phyloP scores from a whole-genome alignment of 192 early-diverging fungal genomes.

The Helicostylum pulchrum region DNA sequence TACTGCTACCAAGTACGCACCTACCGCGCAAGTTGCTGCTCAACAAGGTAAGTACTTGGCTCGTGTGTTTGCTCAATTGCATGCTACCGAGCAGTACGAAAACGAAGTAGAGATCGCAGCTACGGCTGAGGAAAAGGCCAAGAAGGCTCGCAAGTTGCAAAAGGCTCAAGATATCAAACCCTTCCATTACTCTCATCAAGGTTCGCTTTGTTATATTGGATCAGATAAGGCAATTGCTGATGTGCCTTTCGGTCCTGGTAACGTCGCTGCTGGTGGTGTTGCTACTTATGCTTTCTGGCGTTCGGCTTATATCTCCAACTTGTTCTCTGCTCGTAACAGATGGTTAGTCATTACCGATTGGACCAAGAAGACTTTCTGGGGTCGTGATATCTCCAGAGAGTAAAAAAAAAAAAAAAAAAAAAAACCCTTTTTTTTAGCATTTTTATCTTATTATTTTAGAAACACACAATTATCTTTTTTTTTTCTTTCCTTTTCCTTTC shows the following conservation, averaged over 20 bases:
- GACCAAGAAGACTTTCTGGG: conserved; percentile 87
- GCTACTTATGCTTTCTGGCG: conserved; percentile 78
- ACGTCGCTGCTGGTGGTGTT: conserved; percentile 62
- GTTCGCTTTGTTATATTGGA: conserved; percentile 89
- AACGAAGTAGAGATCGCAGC: conserved; percentile 13
- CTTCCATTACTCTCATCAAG: conserved; percentile 84
- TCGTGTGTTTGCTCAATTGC: conserved; percentile 63
- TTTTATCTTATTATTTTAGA: too few relatives aligned
- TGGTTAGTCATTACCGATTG: conserved; percentile 86
- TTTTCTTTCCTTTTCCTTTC: too few relatives aligned
- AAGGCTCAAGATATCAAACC: conserved; percentile 47
- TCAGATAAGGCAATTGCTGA: conserved; percentile 95
- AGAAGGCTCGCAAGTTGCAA: conserved; percentile 29
- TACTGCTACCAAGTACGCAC: conserved; percentile 73
- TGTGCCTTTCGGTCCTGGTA: conserved; percentile 71
- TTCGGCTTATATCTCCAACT: conserved; percentile 69
- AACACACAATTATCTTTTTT: too few relatives aligned
- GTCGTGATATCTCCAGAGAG: conserved; percentile 89
- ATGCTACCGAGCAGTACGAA: conserved; percentile 41
- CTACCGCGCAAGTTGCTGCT: conserved; percentile 84
- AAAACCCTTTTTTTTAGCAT: too few relatives aligned
- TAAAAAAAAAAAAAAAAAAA: conserved; percentile 50
- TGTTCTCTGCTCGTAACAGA: conserved; percentile 84
- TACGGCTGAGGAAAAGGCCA: conserved; percentile 23
- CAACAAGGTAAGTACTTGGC: conserved; percentile 89